Conservation (phyloP, 345 rosid genomes). For the Sapria himalayana region DNA sequence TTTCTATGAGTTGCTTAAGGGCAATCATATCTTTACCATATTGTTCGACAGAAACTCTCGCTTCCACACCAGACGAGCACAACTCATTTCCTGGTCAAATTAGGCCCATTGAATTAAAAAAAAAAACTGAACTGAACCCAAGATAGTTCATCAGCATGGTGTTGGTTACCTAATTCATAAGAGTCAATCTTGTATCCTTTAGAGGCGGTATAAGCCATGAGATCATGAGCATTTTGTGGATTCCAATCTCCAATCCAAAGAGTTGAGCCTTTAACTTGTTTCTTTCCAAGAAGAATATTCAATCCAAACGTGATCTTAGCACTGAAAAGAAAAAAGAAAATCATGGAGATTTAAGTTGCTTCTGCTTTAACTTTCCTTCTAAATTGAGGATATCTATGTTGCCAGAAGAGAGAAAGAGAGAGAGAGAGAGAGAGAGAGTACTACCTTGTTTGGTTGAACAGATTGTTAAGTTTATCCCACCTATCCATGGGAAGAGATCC, state of each 20-base stretch:
- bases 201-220: constrained; percentile 20
- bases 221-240: constrained; percentile 18
- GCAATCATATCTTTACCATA: constrained; percentile 15
- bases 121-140: too few species aligned
- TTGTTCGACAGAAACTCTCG: constrained; percentile 17
- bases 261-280: constrained; percentile 9
- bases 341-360: too few species aligned
- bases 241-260: constrained; percentile 26
- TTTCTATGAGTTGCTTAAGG: constrained; percentile 12
- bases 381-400: too few species aligned
- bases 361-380: too few species aligned
- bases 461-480: constrained; percentile 45
- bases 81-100: constrained; percentile 30
- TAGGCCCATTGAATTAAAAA: too few species aligned
- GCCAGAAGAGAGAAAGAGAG: too few species aligned
- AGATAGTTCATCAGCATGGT: too few species aligned
- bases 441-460: constrained; percentile 38
- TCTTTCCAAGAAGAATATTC: constrained; percentile 22
- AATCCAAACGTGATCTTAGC: constrained; percentile 23
- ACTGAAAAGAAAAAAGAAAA: constrained; percentile 8
- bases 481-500: constrained; percentile 48
- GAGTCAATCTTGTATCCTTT: constrained; percentile 16
- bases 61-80: constrained; percentile 22
- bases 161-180: constrained; percentile 39
- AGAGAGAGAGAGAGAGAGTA: too few species aligned